phyloP scores from a whole-genome alignment of 2,329 filamentous ascomycete species.

The Ceratocystiopsis minuta region DNA sequence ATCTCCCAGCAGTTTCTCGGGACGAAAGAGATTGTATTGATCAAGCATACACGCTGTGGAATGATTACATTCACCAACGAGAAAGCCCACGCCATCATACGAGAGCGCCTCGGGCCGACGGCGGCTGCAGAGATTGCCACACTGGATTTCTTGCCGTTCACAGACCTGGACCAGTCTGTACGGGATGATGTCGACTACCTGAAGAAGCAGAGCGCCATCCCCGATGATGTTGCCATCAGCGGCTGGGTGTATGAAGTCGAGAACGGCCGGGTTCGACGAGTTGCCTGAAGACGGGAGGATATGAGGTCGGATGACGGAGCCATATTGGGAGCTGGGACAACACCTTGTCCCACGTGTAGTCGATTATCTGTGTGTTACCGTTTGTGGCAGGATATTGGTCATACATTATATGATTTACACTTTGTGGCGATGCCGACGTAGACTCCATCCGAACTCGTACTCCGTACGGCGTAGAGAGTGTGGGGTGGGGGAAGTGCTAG shows the following conservation, averaged over 20 bases:
- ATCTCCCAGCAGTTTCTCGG: conserved; percentile 67
- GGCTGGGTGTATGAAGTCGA: conserved; percentile 39
- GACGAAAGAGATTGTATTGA: conserved; percentile 54
- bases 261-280: conserved; percentile 5
- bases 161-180: conserved; percentile 45
- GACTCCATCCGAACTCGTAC: too few relatives aligned
- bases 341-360: too few relatives aligned
- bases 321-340: too few relatives aligned
- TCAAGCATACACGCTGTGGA: conserved; percentile 63
- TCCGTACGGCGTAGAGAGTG: too few relatives aligned
- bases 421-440: too few relatives aligned
- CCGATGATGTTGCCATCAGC: conserved; percentile 40
- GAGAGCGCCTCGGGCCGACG: conserved; percentile 35
- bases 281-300: conserved; percentile 1
- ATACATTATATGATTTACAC: too few relatives aligned
- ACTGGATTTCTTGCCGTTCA: conserved; percentile 46
- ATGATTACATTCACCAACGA: conserved; percentile 52
- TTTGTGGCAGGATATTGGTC: too few relatives aligned
- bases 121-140: conserved; percentile 25
- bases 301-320: too few relatives aligned
- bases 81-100: conserved; percentile 33
- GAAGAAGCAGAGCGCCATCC: conserved; percentile 38
- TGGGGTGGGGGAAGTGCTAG: too few relatives aligned
- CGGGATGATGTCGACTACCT: conserved; percentile 47
- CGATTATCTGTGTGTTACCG: too few relatives aligned